phyloP scores from a whole-genome alignment of 495 filamentous ascomycete species.

The Acidomyces sp. region DNA sequence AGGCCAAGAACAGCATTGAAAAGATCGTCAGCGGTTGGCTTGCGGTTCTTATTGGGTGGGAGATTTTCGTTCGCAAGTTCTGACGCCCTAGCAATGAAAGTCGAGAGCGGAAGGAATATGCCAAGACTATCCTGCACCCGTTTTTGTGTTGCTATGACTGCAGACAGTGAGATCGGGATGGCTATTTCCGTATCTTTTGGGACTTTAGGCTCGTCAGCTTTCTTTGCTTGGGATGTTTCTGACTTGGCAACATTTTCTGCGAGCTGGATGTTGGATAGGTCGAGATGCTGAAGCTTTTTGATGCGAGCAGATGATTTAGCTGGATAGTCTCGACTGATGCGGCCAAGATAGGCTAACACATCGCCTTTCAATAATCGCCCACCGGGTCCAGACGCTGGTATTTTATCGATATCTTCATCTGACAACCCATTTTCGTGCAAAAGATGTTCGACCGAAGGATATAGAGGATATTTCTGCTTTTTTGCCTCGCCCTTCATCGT shows the following conservation, averaged over 20 bases:
- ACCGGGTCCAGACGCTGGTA: constrained; percentile 75
- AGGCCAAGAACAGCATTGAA: constrained; percentile 80
- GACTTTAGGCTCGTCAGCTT: constrained; percentile 26
- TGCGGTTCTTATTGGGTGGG: constrained; percentile 46
- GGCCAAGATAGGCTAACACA: constrained; percentile 78
- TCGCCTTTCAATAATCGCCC: constrained; percentile 91
- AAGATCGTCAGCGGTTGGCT: constrained; percentile 63
- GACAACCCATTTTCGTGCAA: constrained; percentile 64
- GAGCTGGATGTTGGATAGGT: constrained; percentile 89
- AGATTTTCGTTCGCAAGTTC: constrained; percentile 77
- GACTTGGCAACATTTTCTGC: constrained; percentile 27
- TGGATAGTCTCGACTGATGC: constrained; percentile 54
- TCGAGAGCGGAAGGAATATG: constrained; percentile 68
- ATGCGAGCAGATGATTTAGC: constrained; percentile 55
- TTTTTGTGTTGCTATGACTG: constrained; percentile 66
- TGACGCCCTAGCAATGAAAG: constrained; percentile 71
- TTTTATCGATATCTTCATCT: constrained; percentile 57
- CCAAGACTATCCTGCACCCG: constrained; percentile 62
- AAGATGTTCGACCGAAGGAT: constrained; percentile 73
- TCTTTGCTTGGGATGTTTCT: constrained; percentile 19
- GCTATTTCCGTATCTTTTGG: constrained; percentile 40
- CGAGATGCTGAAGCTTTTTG: constrained; percentile 64
- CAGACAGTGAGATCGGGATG: constrained; percentile 60
- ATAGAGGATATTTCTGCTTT: constrained; percentile 57
- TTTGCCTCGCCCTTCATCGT: constrained; percentile 32